These are phyloP conservation scores for Komagataella mondaviorum DNA, from an alignment of 805 yeast species.

Conservation along the genomic window DNA sequence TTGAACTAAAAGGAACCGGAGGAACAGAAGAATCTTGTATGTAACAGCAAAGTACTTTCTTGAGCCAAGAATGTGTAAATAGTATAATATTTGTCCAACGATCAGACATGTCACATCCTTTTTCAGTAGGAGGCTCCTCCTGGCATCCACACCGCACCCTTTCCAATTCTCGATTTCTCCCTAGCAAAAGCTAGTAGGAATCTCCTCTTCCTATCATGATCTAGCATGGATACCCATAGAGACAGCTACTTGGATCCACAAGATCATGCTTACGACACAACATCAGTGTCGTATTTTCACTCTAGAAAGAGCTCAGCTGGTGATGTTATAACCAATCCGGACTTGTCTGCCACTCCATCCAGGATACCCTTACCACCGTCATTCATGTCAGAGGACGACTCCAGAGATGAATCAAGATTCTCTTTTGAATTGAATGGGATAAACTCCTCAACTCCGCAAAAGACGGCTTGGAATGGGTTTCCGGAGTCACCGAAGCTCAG, in stretches of 20 bases:
- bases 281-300: neutral
- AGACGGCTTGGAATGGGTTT: neutral
- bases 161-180: neutral
- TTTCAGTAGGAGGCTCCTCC: neutral
- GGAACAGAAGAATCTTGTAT: neutral
- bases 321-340: neutral
- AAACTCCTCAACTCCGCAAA: neutral
- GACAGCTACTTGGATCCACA: neutral
- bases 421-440: neutral
- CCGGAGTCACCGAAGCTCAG: neutral
- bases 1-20: slow-evolving; percentile 19
- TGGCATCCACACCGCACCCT: neutral
- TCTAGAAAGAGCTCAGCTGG: neutral
- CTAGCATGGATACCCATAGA: neutral
- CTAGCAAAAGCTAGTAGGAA: neutral
- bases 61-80: neutral
- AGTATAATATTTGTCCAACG: neutral
- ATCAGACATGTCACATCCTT: too few relatives aligned
- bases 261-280: neutral
- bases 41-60: neutral
- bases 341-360: neutral
- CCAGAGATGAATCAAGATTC: neutral
- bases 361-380: neutral
- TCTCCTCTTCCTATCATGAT: neutral
- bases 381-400: neutral